Conservation (phyloP, 768 basidiomycete genomes). For the Suillus spraguei region DNA sequence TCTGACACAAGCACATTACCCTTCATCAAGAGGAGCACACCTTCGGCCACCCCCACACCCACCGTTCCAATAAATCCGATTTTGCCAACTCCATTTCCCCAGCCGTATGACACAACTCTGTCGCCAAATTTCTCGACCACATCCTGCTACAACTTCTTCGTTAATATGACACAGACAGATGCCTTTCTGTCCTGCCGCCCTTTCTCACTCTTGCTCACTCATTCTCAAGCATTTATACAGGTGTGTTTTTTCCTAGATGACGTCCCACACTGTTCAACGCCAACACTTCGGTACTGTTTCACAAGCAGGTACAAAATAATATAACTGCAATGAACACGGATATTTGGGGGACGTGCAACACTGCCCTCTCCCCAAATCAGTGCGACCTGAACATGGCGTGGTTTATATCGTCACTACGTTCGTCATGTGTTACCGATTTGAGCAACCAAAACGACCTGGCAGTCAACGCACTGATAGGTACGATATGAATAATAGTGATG, state of each 20-base stretch:
- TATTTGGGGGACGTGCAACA: slow-evolving; percentile 83
- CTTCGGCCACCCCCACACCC: slow-evolving; percentile 24
- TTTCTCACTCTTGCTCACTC: slow-evolving; percentile 64
- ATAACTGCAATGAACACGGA: slow-evolving; percentile 63
- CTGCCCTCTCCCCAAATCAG: slow-evolving; percentile 44
- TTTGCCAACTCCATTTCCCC: slow-evolving; percentile 78
- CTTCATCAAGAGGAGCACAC: slow-evolving; percentile 12
- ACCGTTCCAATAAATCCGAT: slow-evolving; percentile 39
- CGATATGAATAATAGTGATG: slow-evolving; percentile 18
- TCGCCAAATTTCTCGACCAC: slow-evolving; percentile 65
- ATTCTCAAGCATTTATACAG: slow-evolving; percentile 54
- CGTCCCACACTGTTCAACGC: slow-evolving; percentile 8
- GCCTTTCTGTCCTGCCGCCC: slow-evolving; percentile 77
- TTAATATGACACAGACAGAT: slow-evolving; percentile 65
- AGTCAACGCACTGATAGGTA: slow-evolving; percentile 57
- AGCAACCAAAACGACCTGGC: slow-evolving; percentile 52
- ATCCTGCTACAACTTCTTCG: slow-evolving; percentile 70
- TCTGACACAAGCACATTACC: slow-evolving; percentile 15
- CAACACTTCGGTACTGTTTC: slow-evolving; percentile 5
- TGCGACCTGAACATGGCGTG: slow-evolving; percentile 71
- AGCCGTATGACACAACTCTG: slow-evolving; percentile 67
- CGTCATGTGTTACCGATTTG: slow-evolving; percentile 60
- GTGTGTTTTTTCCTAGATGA: slow-evolving; percentile 39
- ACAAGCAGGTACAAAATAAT: slow-evolving; percentile 64
- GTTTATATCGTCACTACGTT: slow-evolving; percentile 53